These are phyloP conservation scores for Saturnispora bothae DNA, from an alignment of 805 yeast genomes.

Conservation along the genomic window DNA sequence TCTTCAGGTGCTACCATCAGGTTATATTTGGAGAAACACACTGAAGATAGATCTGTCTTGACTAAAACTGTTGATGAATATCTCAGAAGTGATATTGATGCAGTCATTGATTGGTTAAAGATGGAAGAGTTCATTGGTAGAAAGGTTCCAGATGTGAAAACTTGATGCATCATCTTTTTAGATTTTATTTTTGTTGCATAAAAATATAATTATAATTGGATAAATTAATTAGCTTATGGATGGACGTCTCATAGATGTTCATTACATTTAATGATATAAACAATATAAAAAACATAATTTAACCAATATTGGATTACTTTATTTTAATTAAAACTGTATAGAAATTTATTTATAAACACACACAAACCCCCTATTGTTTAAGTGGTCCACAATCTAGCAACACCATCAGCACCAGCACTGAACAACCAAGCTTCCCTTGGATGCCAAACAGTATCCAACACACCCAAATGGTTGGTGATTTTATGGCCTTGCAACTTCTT, in stretches of 20 bases:
- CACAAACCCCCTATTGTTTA: constrained; percentile 18
- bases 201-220: not conserved
- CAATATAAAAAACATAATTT: too few relatives aligned
- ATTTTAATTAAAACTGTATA: not conserved
- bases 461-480: constrained; percentile 71
- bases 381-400: constrained; percentile 94
- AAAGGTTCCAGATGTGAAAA: constrained; percentile 81
- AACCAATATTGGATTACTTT: too few relatives aligned
- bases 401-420: constrained; percentile 94
- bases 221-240: not conserved
- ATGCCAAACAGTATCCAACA: constrained; percentile 85
- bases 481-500: constrained; percentile 90
- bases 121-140: constrained; percentile 69
- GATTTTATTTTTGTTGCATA: not conserved
- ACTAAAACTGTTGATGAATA: constrained; percentile 40
- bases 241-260: too few relatives aligned
- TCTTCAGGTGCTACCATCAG: constrained; percentile 96
- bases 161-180: constrained; percentile 31
- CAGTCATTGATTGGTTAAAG: constrained; percentile 57
- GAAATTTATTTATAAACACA: not conserved
- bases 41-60: constrained; percentile 44
- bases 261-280: too few relatives aligned
- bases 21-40: constrained; percentile 79
- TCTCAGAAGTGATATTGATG: constrained; percentile 49
- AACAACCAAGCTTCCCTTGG: constrained; percentile 98